Base-by-base conservation (phyloP, 805 yeast genomes). In the Nakazawaea molendinolei region DNA sequence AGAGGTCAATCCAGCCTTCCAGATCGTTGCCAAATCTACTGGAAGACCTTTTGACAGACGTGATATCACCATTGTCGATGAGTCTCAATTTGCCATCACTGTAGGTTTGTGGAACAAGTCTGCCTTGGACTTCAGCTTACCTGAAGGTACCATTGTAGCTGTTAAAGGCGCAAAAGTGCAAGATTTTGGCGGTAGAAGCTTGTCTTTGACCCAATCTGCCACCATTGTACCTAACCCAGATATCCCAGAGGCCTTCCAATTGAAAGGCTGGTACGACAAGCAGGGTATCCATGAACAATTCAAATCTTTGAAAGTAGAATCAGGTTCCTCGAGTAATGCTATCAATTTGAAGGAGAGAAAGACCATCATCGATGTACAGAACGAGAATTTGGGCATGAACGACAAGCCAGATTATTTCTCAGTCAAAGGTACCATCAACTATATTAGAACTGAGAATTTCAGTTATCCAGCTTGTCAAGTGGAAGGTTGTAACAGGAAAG, bases 261-360 rank as follows among this genome's bases (percentile, higher is more conserved):
- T 92, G 47, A 86, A 86, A 58, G 97, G 97, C 5, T 92, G 99
- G 99, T 92, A 77, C 52, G 95, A 86, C 51, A 72, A 81, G 27
- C 76, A 73, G 47, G 97, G 96, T 26, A 68, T 69, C 16, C 60
- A 65, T 36, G 76, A 76, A 38, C 60, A 56, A 26, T 87, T 84
- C 63, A 72, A 74, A 47, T 63, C 78, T 8, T 58, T 86, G 53
- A 78, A 74, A 50, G 56, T 63, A 5, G 87, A 79, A 45, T 43
- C 61, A 3, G 57, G 60, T n/a, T 50, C 54, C 15, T 41, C 58
- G 15, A 55, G 56, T 8, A 51, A 55, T 10, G 27, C 24, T 14
- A 31, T 46, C 10, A 52, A 55, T 22, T 45, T 60, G 33, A 61
- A 53, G 27, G 73, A 73, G 28, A 72, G 95, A 46, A 79, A 79